Percentiles rank a stretch among this genome's conserved stretches.
Evolutionary conservation across 164 flowering plant genomes (phyloP).

Genomic region (Annona squamosa): DNA sequence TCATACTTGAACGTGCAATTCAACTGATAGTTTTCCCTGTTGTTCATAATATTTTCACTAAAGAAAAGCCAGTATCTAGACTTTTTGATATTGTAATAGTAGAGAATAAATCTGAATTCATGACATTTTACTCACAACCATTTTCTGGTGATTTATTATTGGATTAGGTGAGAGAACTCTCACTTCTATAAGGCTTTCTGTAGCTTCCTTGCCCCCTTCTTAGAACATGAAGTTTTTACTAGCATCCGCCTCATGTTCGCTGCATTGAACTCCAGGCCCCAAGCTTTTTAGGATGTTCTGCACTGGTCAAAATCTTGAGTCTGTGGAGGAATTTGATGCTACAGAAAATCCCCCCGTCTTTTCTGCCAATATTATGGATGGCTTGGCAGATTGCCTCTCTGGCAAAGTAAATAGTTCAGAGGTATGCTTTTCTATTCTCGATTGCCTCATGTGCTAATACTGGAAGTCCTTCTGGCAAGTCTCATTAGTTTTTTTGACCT

Average conservation of each 20-base stretch:
- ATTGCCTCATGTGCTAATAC: neutral
- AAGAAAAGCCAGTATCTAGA: no score
- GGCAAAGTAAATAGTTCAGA: slow-evolving; percentile 40
- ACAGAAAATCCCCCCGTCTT: slow-evolving; percentile 14
- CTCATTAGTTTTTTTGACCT: neutral
- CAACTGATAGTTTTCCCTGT: no score
- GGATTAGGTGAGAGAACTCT: neutral
- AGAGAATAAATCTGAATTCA: no score
- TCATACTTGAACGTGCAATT: neutral
- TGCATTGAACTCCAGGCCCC: slow-evolving; percentile 53
- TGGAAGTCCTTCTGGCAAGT: neutral
- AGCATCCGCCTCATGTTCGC: neutral
- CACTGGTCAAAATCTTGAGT: slow-evolving; percentile 24
- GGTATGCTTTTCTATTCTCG: slow-evolving; percentile 26
- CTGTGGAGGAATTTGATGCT: slow-evolving; percentile 17
- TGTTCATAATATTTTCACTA: no score
- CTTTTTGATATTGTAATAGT: no score
- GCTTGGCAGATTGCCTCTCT: slow-evolving; percentile 70
- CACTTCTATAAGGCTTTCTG: neutral
- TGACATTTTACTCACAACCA: neutral
- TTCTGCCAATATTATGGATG: slow-evolving; percentile 42
- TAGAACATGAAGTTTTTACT: neutral
- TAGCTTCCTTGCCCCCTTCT: neutral
- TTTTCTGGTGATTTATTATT: neutral
- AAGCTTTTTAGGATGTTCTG: slow-evolving; percentile 43